Base-by-base conservation (phyloP, 352 stramenopile species). In the Globisporangium middletonii region DNA sequence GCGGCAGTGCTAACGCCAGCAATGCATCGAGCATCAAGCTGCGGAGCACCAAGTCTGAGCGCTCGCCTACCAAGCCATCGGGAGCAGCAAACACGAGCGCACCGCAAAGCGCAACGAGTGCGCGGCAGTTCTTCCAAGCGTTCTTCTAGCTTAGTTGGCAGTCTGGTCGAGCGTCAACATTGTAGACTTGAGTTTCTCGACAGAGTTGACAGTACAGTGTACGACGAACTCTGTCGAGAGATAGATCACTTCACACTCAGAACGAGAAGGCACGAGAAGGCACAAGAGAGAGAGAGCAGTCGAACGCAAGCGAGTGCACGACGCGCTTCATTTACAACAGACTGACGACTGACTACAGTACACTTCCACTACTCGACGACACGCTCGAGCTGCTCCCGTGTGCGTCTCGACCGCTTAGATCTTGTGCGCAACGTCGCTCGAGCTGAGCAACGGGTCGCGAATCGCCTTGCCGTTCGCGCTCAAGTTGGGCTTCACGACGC, bases 391-490 rank as follows among this genome's bases (percentile, higher is more conserved):
- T 23, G 23, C 23, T 23, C 23, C 23, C 23, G 23, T 23, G 23
- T 23, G 23, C 23, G 23, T 23, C 7, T n/a, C 13, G 16, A 46
- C 18, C 45, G n/a, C 53, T 59, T 28, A 65, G 15, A 60, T 57
- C 49, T 65, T 65, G 59, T 65, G 53, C 18, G 59, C 53, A 26
- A 60, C 41, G 38, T 65, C 59, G 26, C 59, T 60, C n/a, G 53
- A 11, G 50, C 74, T 84, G 18, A 84, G 58, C 45, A 84, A 30
- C 49, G 69, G 69, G 18, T 84, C 74, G 28, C 72, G 72, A 43
- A 82, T 51, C 26, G 66, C 54, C 28, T 71, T 72, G 4, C 64
- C 56, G 6, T n/a, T 11, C 18, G 50, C 58, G 13, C 60, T 60
- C 9, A 85, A 42, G 35, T 66, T 67, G 33, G 75, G 62, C 55